Conservation (phyloP, 768 basidiomycete genomes). For the Pholiota conissans region DNA sequence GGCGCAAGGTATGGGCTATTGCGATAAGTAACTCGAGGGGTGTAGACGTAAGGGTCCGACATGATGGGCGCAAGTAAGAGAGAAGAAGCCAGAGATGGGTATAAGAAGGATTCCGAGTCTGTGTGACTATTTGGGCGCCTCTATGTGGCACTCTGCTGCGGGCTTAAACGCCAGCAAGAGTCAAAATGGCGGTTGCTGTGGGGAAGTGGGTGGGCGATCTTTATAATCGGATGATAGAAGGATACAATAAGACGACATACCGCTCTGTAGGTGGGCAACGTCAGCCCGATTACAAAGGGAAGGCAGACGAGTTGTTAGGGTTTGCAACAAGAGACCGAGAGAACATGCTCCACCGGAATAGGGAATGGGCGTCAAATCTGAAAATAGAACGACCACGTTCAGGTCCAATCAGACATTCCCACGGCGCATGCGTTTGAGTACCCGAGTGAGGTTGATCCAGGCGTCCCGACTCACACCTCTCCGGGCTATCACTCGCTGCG, state of each 20-base stretch:
- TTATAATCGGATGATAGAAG: background rate
- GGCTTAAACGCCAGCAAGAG: too few relatives aligned
- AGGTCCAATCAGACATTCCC: conserved; percentile 12
- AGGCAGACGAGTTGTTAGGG: background rate
- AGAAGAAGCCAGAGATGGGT: background rate
- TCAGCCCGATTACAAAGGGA: background rate
- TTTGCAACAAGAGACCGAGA: background rate
- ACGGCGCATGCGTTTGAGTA: conserved; percentile 9
- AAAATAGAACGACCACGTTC: background rate
- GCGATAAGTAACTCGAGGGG: conserved; percentile 37
- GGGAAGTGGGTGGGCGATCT: background rate
- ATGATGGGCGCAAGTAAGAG: conserved; percentile 13
- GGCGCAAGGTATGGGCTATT: conserved; percentile 28
- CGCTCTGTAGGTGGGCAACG: background rate
- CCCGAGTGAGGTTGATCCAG: background rate
- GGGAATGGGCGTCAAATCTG: background rate
- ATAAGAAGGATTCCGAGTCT: background rate
- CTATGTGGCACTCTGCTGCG: background rate
- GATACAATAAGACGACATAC: too few relatives aligned
- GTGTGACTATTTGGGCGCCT: background rate
- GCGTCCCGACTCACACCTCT: conserved; percentile 2
- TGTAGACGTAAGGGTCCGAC: conserved; percentile 41
- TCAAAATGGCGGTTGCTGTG: background rate
- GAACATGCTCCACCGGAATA: background rate
- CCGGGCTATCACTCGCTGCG: conserved; percentile 4